A percentile compares a stretch with the other conserved stretches of the same genome.
These are phyloP conservation scores for Fomitopsis pulvina DNA, from an alignment of 768 basidiomycete species.

Conservation along the genomic window DNA sequence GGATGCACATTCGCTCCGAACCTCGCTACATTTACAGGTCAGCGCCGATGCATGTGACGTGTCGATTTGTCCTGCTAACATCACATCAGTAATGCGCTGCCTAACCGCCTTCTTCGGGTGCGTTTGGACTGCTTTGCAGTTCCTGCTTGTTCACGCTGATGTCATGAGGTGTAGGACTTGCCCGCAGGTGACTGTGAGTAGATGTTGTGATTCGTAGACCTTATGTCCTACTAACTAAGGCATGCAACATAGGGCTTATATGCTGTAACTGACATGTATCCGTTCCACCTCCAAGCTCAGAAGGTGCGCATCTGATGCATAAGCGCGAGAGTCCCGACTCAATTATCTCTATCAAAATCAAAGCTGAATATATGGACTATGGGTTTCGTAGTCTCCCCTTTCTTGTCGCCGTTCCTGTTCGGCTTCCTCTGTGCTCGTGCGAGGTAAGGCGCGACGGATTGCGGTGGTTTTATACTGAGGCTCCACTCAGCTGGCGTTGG, in stretches of 20 bases:
- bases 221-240: background rate
- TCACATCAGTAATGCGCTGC: conserved; percentile 49
- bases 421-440: conserved; percentile 60
- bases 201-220: background rate
- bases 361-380: conserved; percentile 69
- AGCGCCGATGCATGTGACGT: conserved; percentile 9
- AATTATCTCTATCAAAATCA: background rate
- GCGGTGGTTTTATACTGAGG: background rate
- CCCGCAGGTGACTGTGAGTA: conserved; percentile 49
- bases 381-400: conserved; percentile 63
- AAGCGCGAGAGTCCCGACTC: background rate
- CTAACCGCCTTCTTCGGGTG: conserved; percentile 52
- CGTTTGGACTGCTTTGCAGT: conserved; percentile 13
- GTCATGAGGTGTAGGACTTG: no score
- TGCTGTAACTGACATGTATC: conserved; percentile 10
- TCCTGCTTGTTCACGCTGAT: no score
- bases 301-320: conserved; percentile 6
- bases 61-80: background rate
- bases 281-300: conserved; percentile 10
- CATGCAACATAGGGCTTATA: conserved; percentile 7
- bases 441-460: conserved; percentile 18
- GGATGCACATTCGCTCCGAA: conserved; percentile 54
- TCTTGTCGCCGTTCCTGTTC: conserved; percentile 58
- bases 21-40: conserved; percentile 51
- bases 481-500: conserved; percentile 47